Evolutionary conservation across 2,329 filamentous ascomycete species (phyloP), one percentile per base, ranked within the genome.

Genomic region (Thelonectria rubi): DNA sequence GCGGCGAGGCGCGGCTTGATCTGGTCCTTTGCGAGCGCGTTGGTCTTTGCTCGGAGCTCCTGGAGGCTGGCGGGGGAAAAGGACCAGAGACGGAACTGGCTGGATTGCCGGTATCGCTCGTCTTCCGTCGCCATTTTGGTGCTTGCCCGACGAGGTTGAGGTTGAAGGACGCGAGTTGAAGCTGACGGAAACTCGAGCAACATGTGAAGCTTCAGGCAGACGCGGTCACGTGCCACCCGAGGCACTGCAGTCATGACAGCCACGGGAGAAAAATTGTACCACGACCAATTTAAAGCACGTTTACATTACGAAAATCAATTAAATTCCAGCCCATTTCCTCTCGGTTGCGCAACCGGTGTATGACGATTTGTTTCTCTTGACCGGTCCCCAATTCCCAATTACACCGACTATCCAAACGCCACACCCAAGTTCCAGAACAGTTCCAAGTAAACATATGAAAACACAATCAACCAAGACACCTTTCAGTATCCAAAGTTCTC

Each of bases 21-120:
- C 83, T 79, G 90, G 78, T 74, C 75, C 64, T 75, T 79, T 2
- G 95, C 95, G 51, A 92, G 84, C 10, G 84, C 79, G 78, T 97
- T 97, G 32, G 94, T 97, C 67, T 90, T 90, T 43, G 84, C 80
- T 60, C 95, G 91, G 21, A 94, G 84, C 2, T 88, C 84, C 50
- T 85, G 82, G 4, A 99, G 86, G 40, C 89, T 87, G 3, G 87
- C 78, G 3, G 89, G 86, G 0, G 93, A 92, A 78, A 94, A 98
- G 11, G 94, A 97, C 95, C 95, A 99, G 60, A 96, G 84, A 45
- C 91, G 88, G 75, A 88, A 98, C 77, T 99, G 95, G 48, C 92
- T 94, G 0, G 94, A 97, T 53, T 91, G 86, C 32, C 93, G 89
- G 79, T 98, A 99, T 57, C 94, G 84, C 68, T 92, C 91, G 78